These are phyloP conservation scores for Ceratobasidium theobromae DNA, from an alignment of 1,284 basidiomycete species.

Conservation along the genomic window DNA sequence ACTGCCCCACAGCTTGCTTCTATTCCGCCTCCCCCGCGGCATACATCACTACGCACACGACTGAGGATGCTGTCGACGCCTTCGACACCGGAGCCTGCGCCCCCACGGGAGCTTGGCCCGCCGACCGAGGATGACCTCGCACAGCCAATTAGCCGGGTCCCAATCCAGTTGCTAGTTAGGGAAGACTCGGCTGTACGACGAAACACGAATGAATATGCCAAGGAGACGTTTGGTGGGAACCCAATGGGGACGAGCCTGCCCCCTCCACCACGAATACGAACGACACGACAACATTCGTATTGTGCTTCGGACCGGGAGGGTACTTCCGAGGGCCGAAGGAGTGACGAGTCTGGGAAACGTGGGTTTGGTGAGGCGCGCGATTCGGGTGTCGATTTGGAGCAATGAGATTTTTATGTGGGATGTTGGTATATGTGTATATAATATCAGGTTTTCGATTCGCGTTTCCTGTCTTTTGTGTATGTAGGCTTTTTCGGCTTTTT, in stretches of 20 bases:
- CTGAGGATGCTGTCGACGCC: constrained; percentile 24
- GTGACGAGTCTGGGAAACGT: constrained; percentile 7
- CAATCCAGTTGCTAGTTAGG: constrained; percentile 15
- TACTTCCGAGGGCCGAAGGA: constrained; percentile 11
- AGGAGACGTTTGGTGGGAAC: not conserved
- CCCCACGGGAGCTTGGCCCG: constrained; percentile 12
- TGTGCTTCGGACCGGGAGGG: constrained; percentile 17
- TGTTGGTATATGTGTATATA: not conserved
- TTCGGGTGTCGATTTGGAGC: constrained; percentile 18
- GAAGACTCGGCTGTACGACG: constrained; percentile 13
- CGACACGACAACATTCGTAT: constrained; percentile 16
- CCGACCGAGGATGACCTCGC: constrained; percentile 6
- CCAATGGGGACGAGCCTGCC: constrained; percentile 17
- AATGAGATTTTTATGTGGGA: constrained; percentile 7
- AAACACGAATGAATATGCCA: not conserved
- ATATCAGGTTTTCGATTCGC: not conserved
- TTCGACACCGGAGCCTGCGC: constrained; percentile 18
- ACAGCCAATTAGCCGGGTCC: constrained; percentile 23
- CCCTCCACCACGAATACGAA: constrained; percentile 9
- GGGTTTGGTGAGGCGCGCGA: not conserved
- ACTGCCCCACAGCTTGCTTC: not conserved
- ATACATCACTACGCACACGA: constrained; percentile 13
- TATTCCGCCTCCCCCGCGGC: not conserved
- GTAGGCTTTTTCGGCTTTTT: not conserved
- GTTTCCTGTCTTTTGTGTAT: not conserved